Evolutionary conservation across 176 grass and related monocot species (phyloP).

Genomic region (Carex parvula): DNA sequence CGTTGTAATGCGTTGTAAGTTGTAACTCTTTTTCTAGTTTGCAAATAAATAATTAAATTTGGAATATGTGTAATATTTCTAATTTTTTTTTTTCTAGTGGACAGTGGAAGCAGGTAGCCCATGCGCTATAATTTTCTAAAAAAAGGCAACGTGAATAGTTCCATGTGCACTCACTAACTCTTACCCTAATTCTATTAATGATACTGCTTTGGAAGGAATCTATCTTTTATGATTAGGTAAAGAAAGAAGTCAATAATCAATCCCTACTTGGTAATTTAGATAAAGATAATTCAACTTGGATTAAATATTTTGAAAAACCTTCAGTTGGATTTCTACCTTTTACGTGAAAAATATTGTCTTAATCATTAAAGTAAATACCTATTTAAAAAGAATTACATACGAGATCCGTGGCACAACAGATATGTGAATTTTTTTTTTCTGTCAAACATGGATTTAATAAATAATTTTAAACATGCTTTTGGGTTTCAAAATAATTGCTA

Average conservation of each 20-base stretch:
- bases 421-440: background rate
- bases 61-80: background rate
- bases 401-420: background rate
- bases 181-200: background rate
- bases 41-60: too few species aligned
- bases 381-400: background rate
- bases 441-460: background rate
- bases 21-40: too few species aligned
- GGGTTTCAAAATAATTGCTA: background rate
- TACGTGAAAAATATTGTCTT: too few species aligned
- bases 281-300: too few species aligned
- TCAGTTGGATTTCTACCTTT: too few species aligned
- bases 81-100: background rate
- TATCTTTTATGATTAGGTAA: background rate
- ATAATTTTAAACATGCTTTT: background rate
- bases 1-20: too few species aligned
- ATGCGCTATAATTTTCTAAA: background rate
- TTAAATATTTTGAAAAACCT: too few species aligned
- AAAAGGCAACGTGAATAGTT: background rate
- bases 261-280: background rate
- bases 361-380: too few species aligned
- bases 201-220: background rate
- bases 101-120: background rate
- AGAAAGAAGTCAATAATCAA: background rate
- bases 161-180: background rate